Conservation (phyloP, 805 yeast genomes). For the Lipomyces lipofer region DNA sequence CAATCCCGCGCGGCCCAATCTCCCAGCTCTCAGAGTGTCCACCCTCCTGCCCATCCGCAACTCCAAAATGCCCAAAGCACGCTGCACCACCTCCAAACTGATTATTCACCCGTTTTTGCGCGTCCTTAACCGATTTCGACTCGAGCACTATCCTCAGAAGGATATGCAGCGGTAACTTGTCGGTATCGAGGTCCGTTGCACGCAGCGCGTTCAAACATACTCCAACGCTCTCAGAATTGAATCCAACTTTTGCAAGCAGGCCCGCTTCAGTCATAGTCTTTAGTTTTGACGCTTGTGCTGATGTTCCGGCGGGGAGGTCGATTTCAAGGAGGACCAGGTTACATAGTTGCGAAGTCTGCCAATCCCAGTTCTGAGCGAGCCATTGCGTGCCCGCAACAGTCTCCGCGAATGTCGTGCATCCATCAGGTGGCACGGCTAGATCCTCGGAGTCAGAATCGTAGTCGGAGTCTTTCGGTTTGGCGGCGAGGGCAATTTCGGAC, state of each 20-base stretch:
- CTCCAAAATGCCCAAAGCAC: conserved; percentile 29
- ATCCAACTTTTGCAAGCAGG: conserved; percentile 42
- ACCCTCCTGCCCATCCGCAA: conserved; percentile 24
- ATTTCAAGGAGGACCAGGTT: conserved; percentile 38
- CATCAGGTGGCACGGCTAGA: conserved; percentile 39
- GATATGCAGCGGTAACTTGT: conserved; percentile 43
- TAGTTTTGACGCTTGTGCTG: conserved; percentile 31
- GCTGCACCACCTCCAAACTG: conserved; percentile 26
- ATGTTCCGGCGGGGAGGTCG: conserved; percentile 18
- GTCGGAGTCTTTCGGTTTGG: conserved; percentile 29
- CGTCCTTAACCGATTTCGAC: conserved; percentile 33
- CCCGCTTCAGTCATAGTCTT: conserved; percentile 43
- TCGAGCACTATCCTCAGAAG: conserved; percentile 42
- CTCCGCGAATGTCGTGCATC: conserved; percentile 44
- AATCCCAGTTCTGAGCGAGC: conserved; percentile 48
- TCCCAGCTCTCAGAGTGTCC: conserved; percentile 28
- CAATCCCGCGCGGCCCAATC: conserved; percentile 28
- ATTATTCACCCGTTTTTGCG: conserved; percentile 13
- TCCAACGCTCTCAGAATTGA: conserved; percentile 41
- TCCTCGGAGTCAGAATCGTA: neutral
- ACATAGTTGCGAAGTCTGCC: conserved; percentile 40
- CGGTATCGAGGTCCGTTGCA: conserved; percentile 37
- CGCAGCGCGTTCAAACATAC: conserved; percentile 40
- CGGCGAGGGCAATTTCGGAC: conserved; percentile 43
- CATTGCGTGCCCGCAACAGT: conserved; percentile 32